A percentile compares a stretch with the other conserved stretches of the same genome.
phyloP scores from a whole-genome alignment of 306 rosid species.

The Pachyrhizus erosus region DNA sequence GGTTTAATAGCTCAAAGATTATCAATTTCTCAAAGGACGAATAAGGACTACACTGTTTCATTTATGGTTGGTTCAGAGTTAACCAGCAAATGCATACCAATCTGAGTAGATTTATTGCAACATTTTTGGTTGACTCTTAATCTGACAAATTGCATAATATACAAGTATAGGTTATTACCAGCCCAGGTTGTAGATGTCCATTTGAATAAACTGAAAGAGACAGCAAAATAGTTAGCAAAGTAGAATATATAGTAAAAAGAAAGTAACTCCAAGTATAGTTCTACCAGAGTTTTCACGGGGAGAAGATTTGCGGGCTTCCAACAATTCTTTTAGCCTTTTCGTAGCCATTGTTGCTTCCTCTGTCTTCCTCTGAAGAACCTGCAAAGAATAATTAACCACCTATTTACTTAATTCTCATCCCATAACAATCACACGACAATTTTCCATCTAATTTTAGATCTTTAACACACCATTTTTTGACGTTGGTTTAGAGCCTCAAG shows the following conservation, averaged over 20 bases:
- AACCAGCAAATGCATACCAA: slow-evolving; percentile 23
- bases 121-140: neutral
- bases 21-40: slow-evolving; percentile 30
- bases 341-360: slow-evolving; percentile 86
- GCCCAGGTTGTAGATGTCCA: slow-evolving; percentile 63
- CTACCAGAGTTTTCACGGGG: slow-evolving; percentile 73
- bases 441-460: slow-evolving; percentile 11
- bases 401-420: slow-evolving; percentile 5
- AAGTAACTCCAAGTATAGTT: slow-evolving; percentile 17
- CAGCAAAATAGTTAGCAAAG: slow-evolving; percentile 47
- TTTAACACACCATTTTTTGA: slow-evolving; percentile 69
- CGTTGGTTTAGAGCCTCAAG: slow-evolving; percentile 83
- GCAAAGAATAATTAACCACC: slow-evolving; percentile 34
- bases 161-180: slow-evolving; percentile 57
- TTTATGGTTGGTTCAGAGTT: slow-evolving; percentile 35
- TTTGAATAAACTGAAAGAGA: slow-evolving; percentile 61
- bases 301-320: slow-evolving; percentile 74
- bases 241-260: slow-evolving; percentile 13
- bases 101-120: neutral
- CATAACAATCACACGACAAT: slow-evolving; percentile 14
- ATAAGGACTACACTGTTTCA: slow-evolving; percentile 22
- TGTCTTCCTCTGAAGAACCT: slow-evolving; percentile 92
- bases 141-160: slow-evolving; percentile 26
- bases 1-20: slow-evolving; percentile 15
- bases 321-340: slow-evolving; percentile 70